phyloP scores from a whole-genome alignment of 2,329 filamentous ascomycete genomes.

The Talaromyces islandicus region DNA sequence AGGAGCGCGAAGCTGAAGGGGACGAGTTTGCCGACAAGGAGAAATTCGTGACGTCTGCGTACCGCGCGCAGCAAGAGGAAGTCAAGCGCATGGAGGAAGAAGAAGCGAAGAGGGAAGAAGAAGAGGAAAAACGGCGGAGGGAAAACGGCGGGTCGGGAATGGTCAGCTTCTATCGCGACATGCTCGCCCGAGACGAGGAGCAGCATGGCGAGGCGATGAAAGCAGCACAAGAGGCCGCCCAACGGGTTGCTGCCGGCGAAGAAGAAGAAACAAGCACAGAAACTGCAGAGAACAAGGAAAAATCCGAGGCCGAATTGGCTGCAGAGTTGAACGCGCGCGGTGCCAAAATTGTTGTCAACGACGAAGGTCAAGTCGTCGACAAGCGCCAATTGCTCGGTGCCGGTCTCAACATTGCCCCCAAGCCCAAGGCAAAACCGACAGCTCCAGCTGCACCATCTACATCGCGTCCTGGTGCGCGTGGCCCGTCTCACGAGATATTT shows the following conservation, averaged over 20 bases:
- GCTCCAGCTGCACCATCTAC: conserved; percentile 5
- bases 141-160: conserved; percentile 48
- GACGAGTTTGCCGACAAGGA: conserved; percentile 63
- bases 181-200: conserved; percentile 54
- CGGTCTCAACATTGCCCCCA: conserved; percentile 54
- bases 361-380: conserved; percentile 60
- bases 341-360: conserved; percentile 54
- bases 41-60: conserved; percentile 60
- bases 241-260: conserved; percentile 29
- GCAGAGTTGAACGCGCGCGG: conserved; percentile 47
- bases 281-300: conserved; percentile 28
- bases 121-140: conserved; percentile 46
- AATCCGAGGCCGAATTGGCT: conserved; percentile 49
- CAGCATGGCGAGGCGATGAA: conserved; percentile 52
- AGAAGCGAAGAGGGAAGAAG: conserved; percentile 48
- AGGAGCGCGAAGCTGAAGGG: conserved; percentile 59
- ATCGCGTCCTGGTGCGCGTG: conserved; percentile 13
- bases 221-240: conserved; percentile 43
- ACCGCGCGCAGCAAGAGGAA: conserved; percentile 60
- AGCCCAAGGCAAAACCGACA: conserved; percentile 38
- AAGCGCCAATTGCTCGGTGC: conserved; percentile 58
- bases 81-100: conserved; percentile 52
- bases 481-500: conserved; percentile 23
- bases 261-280: conserved; percentile 27
- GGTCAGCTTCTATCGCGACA: conserved; percentile 55